Conservation (phyloP, 2,329 filamentous ascomycete genomes). For the Penicillium sp. region DNA sequence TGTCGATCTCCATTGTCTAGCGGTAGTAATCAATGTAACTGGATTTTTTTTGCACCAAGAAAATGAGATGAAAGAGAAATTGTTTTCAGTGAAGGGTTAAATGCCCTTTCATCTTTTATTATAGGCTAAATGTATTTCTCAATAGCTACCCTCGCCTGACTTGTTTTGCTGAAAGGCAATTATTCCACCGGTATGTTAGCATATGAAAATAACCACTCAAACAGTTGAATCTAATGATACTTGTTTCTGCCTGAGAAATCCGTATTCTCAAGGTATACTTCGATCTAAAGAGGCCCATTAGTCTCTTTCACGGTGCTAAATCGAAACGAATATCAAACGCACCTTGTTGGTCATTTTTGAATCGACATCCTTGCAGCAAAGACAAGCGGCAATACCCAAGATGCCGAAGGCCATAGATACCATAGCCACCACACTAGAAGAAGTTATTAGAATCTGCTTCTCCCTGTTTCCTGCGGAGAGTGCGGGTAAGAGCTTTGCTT, state of each 20-base stretch:
- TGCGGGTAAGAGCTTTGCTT: neutral
- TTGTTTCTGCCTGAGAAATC: constrained; percentile 14
- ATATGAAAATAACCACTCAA: neutral
- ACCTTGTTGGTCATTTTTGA: constrained; percentile 38
- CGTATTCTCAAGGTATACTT: constrained; percentile 23
- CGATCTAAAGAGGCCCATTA: constrained; percentile 10
- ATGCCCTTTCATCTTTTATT: neutral
- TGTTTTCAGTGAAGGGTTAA: neutral
- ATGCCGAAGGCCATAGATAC: constrained; percentile 33
- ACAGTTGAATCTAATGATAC: constrained; percentile 8
- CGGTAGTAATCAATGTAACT: neutral
- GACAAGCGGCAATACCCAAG: constrained; percentile 29
- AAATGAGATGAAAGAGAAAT: neutral
- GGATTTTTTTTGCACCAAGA: neutral
- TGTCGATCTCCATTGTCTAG: neutral
- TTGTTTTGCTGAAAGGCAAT: neutral
- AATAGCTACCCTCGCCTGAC: neutral
- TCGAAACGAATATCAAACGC: neutral
- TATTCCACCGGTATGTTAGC: neutral
- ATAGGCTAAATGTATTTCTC: neutral
- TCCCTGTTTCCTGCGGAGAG: neutral
- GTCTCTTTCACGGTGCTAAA: neutral
- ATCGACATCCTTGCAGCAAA: constrained; percentile 33
- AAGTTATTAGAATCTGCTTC: neutral
- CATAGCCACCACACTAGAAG: constrained; percentile 26